Base-by-base conservation (phyloP, 2,329 filamentous ascomycete genomes). In the Whalleya microplaca region DNA sequence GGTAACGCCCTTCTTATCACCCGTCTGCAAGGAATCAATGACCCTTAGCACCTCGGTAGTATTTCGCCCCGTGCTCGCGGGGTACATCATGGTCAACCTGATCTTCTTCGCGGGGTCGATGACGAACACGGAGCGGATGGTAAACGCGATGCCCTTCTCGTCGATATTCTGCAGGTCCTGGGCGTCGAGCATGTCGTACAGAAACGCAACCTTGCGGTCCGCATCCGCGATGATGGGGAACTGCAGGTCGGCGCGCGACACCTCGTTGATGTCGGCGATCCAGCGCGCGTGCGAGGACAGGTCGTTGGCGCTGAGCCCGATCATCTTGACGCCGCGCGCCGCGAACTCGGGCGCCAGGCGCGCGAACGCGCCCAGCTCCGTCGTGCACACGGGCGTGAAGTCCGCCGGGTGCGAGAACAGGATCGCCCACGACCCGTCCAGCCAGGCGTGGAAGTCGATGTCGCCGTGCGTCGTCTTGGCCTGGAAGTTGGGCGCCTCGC, bases 371-470 rank as follows among this genome's bases (percentile, higher is more conserved):
- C 83, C 84, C 48, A 86, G 78, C 75, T 86, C 84, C 49, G 84
- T 87, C 55, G 84, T 86, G 78, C 84, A 84, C 61, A 84, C 81
- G 47, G 81, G 81, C 7, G 81, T 84, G 75, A 81, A 84, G 59
- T 73, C 69, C 57, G 76, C 86, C 43, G 87, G 86, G 76, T 90
- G 86, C 44, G 86, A 89, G 81, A 90, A 90, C 64, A 90, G 80
- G 61, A 90, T 79, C 58, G 86, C 84, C 86, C 86, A 90, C 66
- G 80, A 85, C 77, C 88, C 79, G 68, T 85, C 86, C 64, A 89
- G 87, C 79, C 84, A 90, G 66, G 88, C 78, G 77, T 90, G 87
- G 80, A 90, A 90, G 75, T 88, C 80, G 71, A 89, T 88, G 52
- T 79, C 79, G 56, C 86, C 87, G 61, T 79, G 76, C 63, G 87